phyloP scores from a whole-genome alignment of 2,329 filamentous ascomycete species.

The Penicillium sumatraense region DNA sequence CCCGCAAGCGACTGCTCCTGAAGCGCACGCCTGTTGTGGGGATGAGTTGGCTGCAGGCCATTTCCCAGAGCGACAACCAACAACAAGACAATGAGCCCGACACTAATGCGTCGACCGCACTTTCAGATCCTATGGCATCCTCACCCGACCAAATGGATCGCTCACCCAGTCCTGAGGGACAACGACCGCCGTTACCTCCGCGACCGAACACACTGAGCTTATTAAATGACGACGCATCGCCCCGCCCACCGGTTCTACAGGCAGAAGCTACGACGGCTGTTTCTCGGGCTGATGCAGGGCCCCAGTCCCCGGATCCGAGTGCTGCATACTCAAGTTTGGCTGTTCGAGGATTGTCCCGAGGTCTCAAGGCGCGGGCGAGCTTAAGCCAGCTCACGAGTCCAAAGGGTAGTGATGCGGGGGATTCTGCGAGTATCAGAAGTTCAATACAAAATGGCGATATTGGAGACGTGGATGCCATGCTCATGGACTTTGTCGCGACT shows the following conservation, averaged over 20 bases:
- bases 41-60: slow-evolving; percentile 22
- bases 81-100: slow-evolving; percentile 18
- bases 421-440: slow-evolving; percentile 56
- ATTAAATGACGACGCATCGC: slow-evolving; percentile 38
- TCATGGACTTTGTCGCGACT: slow-evolving; percentile 69
- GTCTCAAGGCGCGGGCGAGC: slow-evolving; percentile 40
- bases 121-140: slow-evolving; percentile 19
- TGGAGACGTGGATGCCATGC: slow-evolving; percentile 79
- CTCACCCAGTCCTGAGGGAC: slow-evolving; percentile 36
- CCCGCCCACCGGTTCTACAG: slow-evolving; percentile 42
- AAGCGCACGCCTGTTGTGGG: slow-evolving; percentile 30
- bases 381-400: slow-evolving; percentile 50
- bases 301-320: slow-evolving; percentile 72
- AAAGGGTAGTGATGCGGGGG: slow-evolving; percentile 55
- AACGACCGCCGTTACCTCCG: slow-evolving; percentile 52
- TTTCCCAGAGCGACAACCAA: slow-evolving; percentile 16
- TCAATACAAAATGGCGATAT: slow-evolving; percentile 59
- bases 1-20: slow-evolving; percentile 24
- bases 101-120: slow-evolving; percentile 10
- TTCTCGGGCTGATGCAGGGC: slow-evolving; percentile 79
- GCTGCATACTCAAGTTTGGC: slow-evolving; percentile 64
- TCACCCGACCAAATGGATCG: slow-evolving; percentile 20
- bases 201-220: slow-evolving; percentile 46
- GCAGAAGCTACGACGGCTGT: slow-evolving; percentile 83
- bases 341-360: slow-evolving; percentile 34